Evolutionary conservation across 2,329 filamentous ascomycete genomes (phyloP), one percentile per base, ranked within the genome.

Genomic region (Cladosporium sp.): DNA sequence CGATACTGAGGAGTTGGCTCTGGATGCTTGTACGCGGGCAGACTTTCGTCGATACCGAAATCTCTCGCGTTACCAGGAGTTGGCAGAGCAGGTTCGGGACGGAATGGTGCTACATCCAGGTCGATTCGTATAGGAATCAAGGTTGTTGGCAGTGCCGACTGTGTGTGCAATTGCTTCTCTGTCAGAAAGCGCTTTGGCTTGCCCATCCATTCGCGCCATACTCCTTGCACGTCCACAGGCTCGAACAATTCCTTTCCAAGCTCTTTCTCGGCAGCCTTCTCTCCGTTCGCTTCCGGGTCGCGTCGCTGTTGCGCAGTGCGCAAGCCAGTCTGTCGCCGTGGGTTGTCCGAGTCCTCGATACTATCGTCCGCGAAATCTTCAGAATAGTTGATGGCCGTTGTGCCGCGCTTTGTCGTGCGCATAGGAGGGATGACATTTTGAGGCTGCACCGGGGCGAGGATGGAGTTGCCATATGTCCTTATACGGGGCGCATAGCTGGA

Each of bases 61-160:
- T 81, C 80, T 57, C 75, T 74, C 19, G 76, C 78, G 57, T 86
- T 84, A 59, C 83, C 80, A 10, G 85, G 85, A 2, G 83, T 77
- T 4, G 86, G 86, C 54, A 89, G 79, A 4, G 88, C 79, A 19
- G 87, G 78, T 34, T 83, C 77, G 12, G 89, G 87, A 10, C 83
- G 78, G 75, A 88, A 94, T 57, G 90, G 80, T 48, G 90, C 87
- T 32, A 99, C 87, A 70, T 97, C 93, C 71, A 97, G 81, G 70
- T 99, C 94, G 73, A 99, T 96, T 59, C 93, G 90, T 67, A 99
- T 97, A 17, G 94, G 94, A 59, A 99, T 93, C 54, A 97, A 80
- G 0, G 91, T 96, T 51, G 96, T 82, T 4, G 94, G 94, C 35
- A 99, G 82, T 50, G 85, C 85, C 35, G 90, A 86, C 70, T 87